phyloP scores from a whole-genome alignment of 208 protist species.

The Leishmania aethiopica region DNA sequence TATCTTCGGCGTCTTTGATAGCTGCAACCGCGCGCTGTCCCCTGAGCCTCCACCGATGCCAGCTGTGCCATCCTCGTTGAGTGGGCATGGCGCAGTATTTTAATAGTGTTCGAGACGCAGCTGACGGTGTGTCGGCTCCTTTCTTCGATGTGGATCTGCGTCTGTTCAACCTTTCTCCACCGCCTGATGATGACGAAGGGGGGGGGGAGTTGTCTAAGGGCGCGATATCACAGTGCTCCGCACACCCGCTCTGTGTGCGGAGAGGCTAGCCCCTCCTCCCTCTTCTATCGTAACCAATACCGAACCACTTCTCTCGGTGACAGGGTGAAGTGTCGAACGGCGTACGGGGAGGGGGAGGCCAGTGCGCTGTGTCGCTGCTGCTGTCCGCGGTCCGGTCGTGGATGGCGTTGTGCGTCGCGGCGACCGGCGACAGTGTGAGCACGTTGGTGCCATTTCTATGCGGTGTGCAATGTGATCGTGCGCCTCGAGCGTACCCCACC shows the following conservation, averaged over 20 bases:
- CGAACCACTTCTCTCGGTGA: background rate
- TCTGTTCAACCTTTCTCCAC: background rate
- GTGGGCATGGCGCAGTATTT: background rate
- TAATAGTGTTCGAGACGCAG: background rate
- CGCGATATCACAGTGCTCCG: background rate
- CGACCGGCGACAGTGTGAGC: too few species aligned
- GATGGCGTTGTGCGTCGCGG: background rate
- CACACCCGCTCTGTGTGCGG: background rate
- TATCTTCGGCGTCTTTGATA: constrained; percentile 69
- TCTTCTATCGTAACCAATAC: background rate
- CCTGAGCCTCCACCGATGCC: background rate
- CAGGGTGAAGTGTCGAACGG: background rate
- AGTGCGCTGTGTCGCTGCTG: background rate
- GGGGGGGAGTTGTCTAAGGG: background rate
- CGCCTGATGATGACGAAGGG: background rate
- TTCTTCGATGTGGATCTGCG: background rate
- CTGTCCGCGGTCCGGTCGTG: background rate
- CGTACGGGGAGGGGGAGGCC: background rate
- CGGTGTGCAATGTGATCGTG: too few species aligned
- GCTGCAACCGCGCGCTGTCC: constrained; percentile 29
- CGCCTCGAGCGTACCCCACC: too few species aligned
- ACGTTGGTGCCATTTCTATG: too few species aligned
- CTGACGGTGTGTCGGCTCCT: background rate
- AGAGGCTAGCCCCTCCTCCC: background rate
- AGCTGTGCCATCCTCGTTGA: background rate